Percentiles rank a stretch among this genome's conserved stretches.
Evolutionary conservation across 2,329 filamentous ascomycete genomes (phyloP).

Genomic region (Fusarium sp.): DNA sequence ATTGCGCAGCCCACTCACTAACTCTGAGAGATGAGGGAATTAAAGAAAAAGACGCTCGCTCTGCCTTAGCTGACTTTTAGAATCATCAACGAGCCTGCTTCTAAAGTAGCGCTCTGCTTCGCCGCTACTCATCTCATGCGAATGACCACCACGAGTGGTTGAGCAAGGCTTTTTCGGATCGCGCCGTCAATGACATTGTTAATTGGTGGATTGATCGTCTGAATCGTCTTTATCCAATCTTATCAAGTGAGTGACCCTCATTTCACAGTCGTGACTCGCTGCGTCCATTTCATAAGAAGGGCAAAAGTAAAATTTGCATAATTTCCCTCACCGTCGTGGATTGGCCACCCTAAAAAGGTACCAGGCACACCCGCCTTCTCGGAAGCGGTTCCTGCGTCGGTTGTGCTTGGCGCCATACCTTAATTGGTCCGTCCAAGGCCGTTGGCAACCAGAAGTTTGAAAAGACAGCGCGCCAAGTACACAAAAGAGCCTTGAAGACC

Average conservation of each 20-base stretch:
- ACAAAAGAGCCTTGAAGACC: constrained; percentile 14
- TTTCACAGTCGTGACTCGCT: constrained; percentile 16
- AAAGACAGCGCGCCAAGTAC: constrained; percentile 11
- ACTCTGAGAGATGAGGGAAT: constrained; percentile 42
- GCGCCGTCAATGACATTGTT: neutral
- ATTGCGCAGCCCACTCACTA: constrained; percentile 26
- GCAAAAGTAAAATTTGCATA: constrained; percentile 52
- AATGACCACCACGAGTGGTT: constrained; percentile 14
- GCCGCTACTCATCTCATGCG: constrained; percentile 22
- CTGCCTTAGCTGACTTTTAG: neutral
- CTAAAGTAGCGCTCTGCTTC: constrained; percentile 22
- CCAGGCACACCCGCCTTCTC: constrained; percentile 38
- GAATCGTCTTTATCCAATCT: constrained; percentile 25
- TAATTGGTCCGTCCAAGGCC: constrained; percentile 17
- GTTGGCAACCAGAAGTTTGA: neutral
- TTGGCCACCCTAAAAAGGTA: constrained; percentile 11
- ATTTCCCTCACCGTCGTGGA: constrained; percentile 43
- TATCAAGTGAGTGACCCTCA: constrained; percentile 22
- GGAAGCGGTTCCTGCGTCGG: constrained; percentile 46
- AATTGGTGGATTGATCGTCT: constrained; percentile 25
- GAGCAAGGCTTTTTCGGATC: constrained; percentile 21
- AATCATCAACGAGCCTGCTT: constrained; percentile 10
- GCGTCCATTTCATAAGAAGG: constrained; percentile 30
- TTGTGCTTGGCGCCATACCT: constrained; percentile 46
- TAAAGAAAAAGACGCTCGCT: constrained; percentile 28